phyloP scores from a whole-genome alignment of 2,329 filamentous ascomycete species.

The Ilyonectria robusta region DNA sequence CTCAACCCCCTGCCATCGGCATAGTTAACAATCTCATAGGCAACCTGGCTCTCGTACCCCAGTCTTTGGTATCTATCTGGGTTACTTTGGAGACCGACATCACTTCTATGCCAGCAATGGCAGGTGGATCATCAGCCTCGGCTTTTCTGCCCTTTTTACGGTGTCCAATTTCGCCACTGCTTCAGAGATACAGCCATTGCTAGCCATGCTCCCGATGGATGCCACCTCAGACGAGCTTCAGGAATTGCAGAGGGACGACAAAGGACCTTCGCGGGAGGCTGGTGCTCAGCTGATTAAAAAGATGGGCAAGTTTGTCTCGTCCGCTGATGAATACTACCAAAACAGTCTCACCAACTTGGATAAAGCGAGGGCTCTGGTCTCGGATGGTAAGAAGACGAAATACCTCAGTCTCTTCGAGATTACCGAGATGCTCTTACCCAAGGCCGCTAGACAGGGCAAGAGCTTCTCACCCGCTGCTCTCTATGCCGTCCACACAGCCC shows the following conservation, averaged over 20 bases:
- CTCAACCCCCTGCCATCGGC: background rate
- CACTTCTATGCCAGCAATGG: constrained; percentile 70
- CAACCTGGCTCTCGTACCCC: constrained; percentile 59
- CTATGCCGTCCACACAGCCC: constrained; percentile 78
- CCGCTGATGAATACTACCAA: constrained; percentile 63
- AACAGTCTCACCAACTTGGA: constrained; percentile 64
- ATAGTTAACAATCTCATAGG: constrained; percentile 38
- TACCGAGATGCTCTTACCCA: constrained; percentile 59
- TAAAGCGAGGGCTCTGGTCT: constrained; percentile 59
- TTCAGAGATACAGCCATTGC: constrained; percentile 58
- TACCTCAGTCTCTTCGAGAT: constrained; percentile 68
- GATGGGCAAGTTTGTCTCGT: constrained; percentile 62
- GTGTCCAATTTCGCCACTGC: constrained; percentile 61
- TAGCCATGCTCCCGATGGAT: constrained; percentile 49
- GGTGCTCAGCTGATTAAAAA: constrained; percentile 61
- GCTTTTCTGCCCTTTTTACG: constrained; percentile 63
- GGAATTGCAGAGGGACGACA: constrained; percentile 49
- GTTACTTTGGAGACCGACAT: constrained; percentile 63
- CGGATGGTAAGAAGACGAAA: constrained; percentile 53
- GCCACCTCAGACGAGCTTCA: constrained; percentile 50
- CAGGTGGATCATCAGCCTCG: constrained; percentile 61
- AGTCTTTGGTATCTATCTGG: constrained; percentile 67
- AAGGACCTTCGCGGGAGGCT: constrained; percentile 61
- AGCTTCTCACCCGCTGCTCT: constrained; percentile 65
- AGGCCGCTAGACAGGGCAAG: constrained; percentile 51